Evolutionary conservation across 2,329 filamentous ascomycete genomes (phyloP), one percentile per base, ranked within the genome.

Genomic region (Sclerotinia minor): DNA sequence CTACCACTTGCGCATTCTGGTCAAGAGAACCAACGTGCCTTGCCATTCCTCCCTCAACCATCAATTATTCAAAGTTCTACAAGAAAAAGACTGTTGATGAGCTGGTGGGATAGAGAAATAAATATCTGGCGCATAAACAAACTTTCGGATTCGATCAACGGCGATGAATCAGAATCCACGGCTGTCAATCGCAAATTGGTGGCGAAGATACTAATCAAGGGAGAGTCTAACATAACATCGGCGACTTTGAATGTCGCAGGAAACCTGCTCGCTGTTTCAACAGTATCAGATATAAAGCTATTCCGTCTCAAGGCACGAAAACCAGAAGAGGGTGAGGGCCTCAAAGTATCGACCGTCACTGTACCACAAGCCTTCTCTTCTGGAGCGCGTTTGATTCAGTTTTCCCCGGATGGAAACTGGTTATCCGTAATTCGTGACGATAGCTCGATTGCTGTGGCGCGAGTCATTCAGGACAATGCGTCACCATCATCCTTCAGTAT

Each of bases 91-190:
- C 81, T 97, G 29, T 81, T 99, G 35, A 86, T 95, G 75, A 92
- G 92, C 77, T 98, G 93, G 91, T 98, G 94, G 92, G 92, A 94
- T 72, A 85, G 90, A 67, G 91, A 96, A 77, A 83, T 98, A 60
- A 89, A 90, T 73, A 85, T 99, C 69, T 99, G 94, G 93, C 85
- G 83, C 52, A 80, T 91, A 29, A 72, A 64, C 45, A 75, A 74
- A 67, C 67, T 69, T 15, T 53, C 67, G 13, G 68, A 71, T 35
- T 38, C 64, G 17, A 41, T 50, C 6, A 64, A 57, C 19, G 68
- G 72, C n/a, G 79, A 79, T 52, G 79, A 78, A 13, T 83, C 82
- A 71, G 83, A 72, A 50, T 54, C 68, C 73, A 80, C 77, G 73
- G 76, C 74, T 69, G 77, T 82, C 70, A 87, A 83, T 77, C 84